These are phyloP conservation scores for Colletotrichum falcatum DNA, from an alignment of 2,329 filamentous ascomycete species.

Conservation along the genomic window DNA sequence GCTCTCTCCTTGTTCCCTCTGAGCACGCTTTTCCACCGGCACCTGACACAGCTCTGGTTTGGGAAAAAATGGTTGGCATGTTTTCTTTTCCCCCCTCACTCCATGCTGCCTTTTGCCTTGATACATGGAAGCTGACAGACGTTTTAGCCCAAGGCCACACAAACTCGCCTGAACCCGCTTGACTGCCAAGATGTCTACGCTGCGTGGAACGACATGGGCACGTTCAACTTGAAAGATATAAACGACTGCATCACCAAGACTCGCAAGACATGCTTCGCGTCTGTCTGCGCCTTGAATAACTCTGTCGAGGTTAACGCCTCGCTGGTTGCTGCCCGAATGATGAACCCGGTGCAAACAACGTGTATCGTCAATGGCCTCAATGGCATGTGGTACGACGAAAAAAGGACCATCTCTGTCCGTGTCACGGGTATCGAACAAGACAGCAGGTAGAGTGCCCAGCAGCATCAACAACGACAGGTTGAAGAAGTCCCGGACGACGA, in stretches of 20 bases:
- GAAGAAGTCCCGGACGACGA: neutral
- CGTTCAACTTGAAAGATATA: neutral
- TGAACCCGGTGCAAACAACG: conserved; percentile 29
- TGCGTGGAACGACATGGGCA: conserved; percentile 2
- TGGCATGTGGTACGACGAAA: conserved; percentile 22
- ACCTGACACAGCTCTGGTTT: neutral
- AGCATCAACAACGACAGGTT: neutral
- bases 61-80: too few species aligned
- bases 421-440: neutral
- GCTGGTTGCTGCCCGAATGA: conserved; percentile 28
- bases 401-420: neutral
- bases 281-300: conserved; percentile 12
- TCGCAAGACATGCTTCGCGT: conserved; percentile 13
- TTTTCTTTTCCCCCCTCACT: too few species aligned
- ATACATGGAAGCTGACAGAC: neutral
- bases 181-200: conserved; percentile 21
- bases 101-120: neutral
- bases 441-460: neutral
- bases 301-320: neutral
- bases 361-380: conserved; percentile 30
- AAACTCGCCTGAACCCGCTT: conserved; percentile 2
- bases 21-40: too few species aligned
- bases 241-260: neutral
- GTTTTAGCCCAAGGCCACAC: neutral
- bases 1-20: neutral